Evolutionary conservation across 2,329 filamentous ascomycete species (phyloP).

Genomic region (Teratosphaeria destructans): DNA sequence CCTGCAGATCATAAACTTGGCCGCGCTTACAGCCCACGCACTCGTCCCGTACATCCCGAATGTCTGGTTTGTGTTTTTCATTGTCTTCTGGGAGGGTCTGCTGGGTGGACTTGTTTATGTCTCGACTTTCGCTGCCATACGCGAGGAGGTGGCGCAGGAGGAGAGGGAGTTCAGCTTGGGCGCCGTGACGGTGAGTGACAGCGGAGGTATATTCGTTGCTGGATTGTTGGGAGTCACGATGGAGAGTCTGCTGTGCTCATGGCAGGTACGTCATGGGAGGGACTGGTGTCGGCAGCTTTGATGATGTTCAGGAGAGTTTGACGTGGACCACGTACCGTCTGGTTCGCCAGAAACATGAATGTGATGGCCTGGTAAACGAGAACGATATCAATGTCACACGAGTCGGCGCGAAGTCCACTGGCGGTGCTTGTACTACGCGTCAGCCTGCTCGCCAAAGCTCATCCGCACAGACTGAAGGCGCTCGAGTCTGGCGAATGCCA

Average conservation of each 20-base stretch:
- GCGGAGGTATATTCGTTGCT: slow-evolving; percentile 78
- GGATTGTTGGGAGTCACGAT: slow-evolving; percentile 73
- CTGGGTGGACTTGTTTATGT: slow-evolving; percentile 89
- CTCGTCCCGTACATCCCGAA: slow-evolving; percentile 66
- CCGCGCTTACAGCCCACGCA: slow-evolving; percentile 63
- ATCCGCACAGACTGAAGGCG: too few relatives aligned
- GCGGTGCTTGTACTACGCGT: too few relatives aligned
- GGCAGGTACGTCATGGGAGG: slow-evolving; percentile 72
- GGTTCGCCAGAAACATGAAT: too few relatives aligned
- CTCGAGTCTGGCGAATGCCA: too few relatives aligned
- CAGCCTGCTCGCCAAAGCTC: too few relatives aligned
- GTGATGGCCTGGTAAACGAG: too few relatives aligned
- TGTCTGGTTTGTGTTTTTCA: slow-evolving; percentile 72
- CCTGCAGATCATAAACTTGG: slow-evolving; percentile 70
- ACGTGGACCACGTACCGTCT: too few relatives aligned
- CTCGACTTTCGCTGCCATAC: slow-evolving; percentile 90
- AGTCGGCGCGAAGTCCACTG: too few relatives aligned
- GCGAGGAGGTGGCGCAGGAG: slow-evolving; percentile 63
- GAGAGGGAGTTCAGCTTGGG: slow-evolving; percentile 87
- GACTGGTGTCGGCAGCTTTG: slow-evolving; percentile 39
- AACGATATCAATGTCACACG: too few relatives aligned
- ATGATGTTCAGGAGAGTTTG: not conserved
- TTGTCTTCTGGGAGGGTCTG: slow-evolving; percentile 91
- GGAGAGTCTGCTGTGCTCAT: slow-evolving; percentile 71
- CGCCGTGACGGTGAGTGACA: slow-evolving; percentile 86